Conservation (phyloP, 345 rosid species). For the Nephelium lappaceum region DNA sequence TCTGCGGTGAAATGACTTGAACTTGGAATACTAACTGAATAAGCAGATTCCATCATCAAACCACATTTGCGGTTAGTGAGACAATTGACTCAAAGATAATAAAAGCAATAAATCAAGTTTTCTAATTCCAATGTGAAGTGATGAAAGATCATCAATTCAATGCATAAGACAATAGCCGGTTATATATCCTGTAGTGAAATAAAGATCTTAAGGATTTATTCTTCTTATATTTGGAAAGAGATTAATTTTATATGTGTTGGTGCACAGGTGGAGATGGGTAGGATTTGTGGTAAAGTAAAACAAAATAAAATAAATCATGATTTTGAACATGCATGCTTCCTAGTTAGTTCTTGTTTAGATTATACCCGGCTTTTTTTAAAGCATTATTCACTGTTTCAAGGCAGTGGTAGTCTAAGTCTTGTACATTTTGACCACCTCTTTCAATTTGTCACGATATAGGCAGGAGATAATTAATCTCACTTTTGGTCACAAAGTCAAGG, state of each 20-base stretch:
- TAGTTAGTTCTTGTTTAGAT: neutral
- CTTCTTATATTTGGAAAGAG: neutral
- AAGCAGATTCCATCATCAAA: too few relatives aligned
- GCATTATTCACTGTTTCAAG: neutral
- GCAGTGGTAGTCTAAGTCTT: neutral
- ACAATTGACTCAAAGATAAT: too few relatives aligned
- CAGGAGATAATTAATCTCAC: slow-evolving; percentile 4
- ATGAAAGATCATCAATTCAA: neutral
- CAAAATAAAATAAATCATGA: neutral
- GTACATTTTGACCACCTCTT: neutral
- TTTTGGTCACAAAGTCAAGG: slow-evolving; percentile 2
- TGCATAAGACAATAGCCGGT: neutral
- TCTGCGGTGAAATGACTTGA: too few relatives aligned
- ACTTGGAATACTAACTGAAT: too few relatives aligned
- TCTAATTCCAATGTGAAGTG: too few relatives aligned
- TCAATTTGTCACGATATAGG: slow-evolving; percentile 11
- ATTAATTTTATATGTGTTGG: neutral
- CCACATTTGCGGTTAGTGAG: too few relatives aligned
- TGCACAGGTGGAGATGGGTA: neutral
- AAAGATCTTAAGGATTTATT: neutral
- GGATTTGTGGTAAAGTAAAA: neutral
- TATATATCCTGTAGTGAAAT: neutral
- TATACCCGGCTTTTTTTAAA: neutral
- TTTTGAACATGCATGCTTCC: neutral
- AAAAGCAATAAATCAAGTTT: too few relatives aligned